phyloP scores from a whole-genome alignment of 2,329 filamentous ascomycete species.

The Arthrobotrys pseudoclavata region DNA sequence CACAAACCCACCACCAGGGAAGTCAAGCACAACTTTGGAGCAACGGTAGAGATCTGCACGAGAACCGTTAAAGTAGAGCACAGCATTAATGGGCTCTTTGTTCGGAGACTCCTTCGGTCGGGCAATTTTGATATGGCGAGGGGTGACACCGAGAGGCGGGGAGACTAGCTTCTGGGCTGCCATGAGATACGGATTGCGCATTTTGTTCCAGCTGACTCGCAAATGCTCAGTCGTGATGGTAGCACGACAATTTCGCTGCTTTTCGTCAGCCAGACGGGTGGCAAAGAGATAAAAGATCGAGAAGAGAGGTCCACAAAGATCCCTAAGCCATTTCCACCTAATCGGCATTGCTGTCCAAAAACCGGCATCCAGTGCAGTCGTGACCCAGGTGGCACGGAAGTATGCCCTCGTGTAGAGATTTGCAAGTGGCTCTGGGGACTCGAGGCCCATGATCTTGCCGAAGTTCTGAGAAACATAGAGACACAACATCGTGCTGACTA shows the following conservation, averaged over 20 bases:
- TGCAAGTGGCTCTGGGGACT: slow-evolving; percentile 91
- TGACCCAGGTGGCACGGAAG: slow-evolving; percentile 96
- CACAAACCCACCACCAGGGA: slow-evolving; percentile 94
- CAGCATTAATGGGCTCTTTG: slow-evolving; percentile 83
- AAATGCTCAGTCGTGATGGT: slow-evolving; percentile 91
- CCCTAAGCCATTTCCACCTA: slow-evolving; percentile 81
- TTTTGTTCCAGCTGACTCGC: slow-evolving; percentile 94
- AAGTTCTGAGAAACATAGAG: slow-evolving; percentile 94
- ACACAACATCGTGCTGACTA: slow-evolving; percentile 88
- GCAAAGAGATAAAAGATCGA: slow-evolving; percentile 91
- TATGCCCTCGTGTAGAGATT: slow-evolving; percentile 94
- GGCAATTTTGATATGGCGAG: slow-evolving; percentile 85
- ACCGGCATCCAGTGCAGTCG: slow-evolving; percentile 92
- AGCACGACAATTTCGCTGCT: slow-evolving; percentile 86
- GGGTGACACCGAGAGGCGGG: slow-evolving; percentile 72
- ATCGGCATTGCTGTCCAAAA: slow-evolving; percentile 99
- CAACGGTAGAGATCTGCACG: slow-evolving; percentile 81
- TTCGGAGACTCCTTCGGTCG: slow-evolving; percentile 84
- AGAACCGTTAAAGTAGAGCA: slow-evolving; percentile 95
- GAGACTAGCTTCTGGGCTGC: slow-evolving; percentile 61
- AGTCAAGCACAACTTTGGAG: slow-evolving; percentile 83
- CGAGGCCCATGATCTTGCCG: slow-evolving; percentile 88
- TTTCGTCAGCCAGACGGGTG: slow-evolving; percentile 94
- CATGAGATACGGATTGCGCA: slow-evolving; percentile 83
- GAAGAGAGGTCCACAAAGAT: slow-evolving; percentile 85